A percentile compares a stretch with the other conserved stretches of the same genome.
These are phyloP conservation scores for Maudiozyma serrabonitensis DNA, from an alignment of 805 yeast species.

Conservation along the genomic window DNA sequence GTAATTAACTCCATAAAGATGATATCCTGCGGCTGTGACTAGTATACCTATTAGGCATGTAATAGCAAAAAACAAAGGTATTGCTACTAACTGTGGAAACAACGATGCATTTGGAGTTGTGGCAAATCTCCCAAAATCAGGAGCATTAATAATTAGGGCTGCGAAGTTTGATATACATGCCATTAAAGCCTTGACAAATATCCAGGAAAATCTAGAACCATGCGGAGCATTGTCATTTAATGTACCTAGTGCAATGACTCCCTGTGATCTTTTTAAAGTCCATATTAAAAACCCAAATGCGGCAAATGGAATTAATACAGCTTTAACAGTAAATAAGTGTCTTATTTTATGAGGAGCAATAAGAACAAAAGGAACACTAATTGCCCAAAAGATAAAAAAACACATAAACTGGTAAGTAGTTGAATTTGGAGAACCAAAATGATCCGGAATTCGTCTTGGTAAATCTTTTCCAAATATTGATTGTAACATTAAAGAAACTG, in stretches of 20 bases:
- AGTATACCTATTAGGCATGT: conserved; percentile 74
- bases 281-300: conserved; percentile 72
- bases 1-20: conserved; percentile 33
- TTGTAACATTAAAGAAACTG: conserved; percentile 64
- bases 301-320: conserved; percentile 65
- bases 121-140: conserved; percentile 75
- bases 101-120: conserved; percentile 36
- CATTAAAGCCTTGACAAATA: conserved; percentile 58
- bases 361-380: conserved; percentile 67
- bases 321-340: conserved; percentile 71
- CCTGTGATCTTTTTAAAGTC: conserved; percentile 69
- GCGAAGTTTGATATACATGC: conserved; percentile 72
- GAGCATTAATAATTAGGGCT: conserved; percentile 69
- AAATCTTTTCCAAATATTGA: conserved; percentile 61
- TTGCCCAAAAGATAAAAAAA: conserved; percentile 70
- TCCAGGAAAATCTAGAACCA: conserved; percentile 6
- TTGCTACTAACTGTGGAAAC: conserved; percentile 46
- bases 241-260: conserved; percentile 25
- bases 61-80: conserved; percentile 62
- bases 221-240: conserved; percentile 5
- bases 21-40: conserved; percentile 58
- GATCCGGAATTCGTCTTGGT: conserved; percentile 50
- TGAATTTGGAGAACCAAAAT: conserved; percentile 44
- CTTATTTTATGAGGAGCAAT: conserved; percentile 70
- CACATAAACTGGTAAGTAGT: conserved; percentile 60